Evolutionary conservation across 805 yeast species (phyloP), one percentile per base, ranked within the genome.

Genomic region (Suhomyces vadensis): DNA sequence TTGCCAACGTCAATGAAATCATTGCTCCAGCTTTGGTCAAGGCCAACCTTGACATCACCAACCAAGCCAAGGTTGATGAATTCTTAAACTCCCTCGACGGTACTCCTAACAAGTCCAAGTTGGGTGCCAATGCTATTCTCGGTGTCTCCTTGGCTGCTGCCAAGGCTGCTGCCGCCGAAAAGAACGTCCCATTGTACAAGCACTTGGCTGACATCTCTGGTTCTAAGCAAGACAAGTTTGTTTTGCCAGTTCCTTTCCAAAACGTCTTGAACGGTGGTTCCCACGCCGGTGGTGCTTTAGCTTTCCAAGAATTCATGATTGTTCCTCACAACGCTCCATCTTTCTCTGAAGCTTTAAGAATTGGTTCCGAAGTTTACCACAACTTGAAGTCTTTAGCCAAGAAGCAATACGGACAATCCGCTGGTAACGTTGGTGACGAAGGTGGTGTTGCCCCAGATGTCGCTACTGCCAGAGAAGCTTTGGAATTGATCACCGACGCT

Each of bases 391-490:
- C 91, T 56, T 77, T 87, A 64, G 85, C 98, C 73, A 87, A 88
- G 83, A 85, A 88, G 84, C 80, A 77, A 73, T 94, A 92, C 85
- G 99, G 99, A 70, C 85, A 88, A 68, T 85, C 95, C 53, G 99
- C 99, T 65, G 98, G 97, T 78, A 92, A 92, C 79, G 99, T 92
- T 70, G 99, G 99, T 83, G 99, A 92, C 76, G 99, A 92, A 82
- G 99, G 99, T 86, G 99, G 99, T 84, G 97, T 92, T 79, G 99
- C 99, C 64, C 99, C 99, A 75, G 88, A 90, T 75, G 84, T 94
- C 59, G 81, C 85, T 58, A 82, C 97, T 61, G 92, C 99, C 69
- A 87, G 82, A 74, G 98, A 92, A 83, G 99, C 98, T 62, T 79
- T 92, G 58, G 97, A 94, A 79, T 84, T 92, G 73, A 89, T 92